phyloP scores from a whole-genome alignment of 768 basidiomycete genomes.

The Trametes coccinea region DNA sequence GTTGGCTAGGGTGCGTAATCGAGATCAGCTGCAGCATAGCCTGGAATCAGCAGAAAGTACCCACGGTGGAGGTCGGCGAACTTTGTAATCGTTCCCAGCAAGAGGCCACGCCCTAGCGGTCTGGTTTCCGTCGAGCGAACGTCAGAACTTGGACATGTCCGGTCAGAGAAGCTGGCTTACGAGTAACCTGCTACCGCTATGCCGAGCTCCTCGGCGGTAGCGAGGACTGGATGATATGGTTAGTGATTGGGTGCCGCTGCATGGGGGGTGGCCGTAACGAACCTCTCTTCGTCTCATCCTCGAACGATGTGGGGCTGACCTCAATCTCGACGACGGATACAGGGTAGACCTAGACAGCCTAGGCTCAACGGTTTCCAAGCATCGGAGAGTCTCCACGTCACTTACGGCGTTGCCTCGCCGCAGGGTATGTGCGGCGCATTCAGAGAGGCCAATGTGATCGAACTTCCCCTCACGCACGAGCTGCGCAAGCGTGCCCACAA shows the following conservation, averaged over 20 bases:
- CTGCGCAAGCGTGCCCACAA: slow-evolving; percentile 39
- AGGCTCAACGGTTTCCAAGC: background rate
- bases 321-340: slow-evolving; percentile 69
- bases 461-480: slow-evolving; percentile 56
- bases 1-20: background rate
- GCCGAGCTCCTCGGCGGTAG: slow-evolving; percentile 50
- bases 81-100: slow-evolving; percentile 47
- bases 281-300: slow-evolving; percentile 50
- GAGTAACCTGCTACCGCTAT: slow-evolving; percentile 61
- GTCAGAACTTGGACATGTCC: background rate
- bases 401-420: slow-evolving; percentile 33
- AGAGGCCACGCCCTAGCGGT: slow-evolving; percentile 56
- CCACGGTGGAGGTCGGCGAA: slow-evolving; percentile 32
- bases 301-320: slow-evolving; percentile 59
- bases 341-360: slow-evolving; percentile 38
- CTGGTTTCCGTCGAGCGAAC: slow-evolving; percentile 30
- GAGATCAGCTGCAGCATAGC: too few species aligned
- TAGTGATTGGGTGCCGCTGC: background rate
- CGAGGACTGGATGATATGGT: slow-evolving; percentile 40
- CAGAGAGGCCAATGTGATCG: slow-evolving; percentile 58
- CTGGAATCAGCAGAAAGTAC: background rate
- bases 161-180: slow-evolving; percentile 30
- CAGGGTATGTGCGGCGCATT: slow-evolving; percentile 50
- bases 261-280: background rate
- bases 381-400: background rate